A percentile compares a stretch with the other conserved stretches of the same genome.
Evolutionary conservation across 192 early-diverging fungal genomes (phyloP).

Genomic region (Chytriomyces sp.): DNA sequence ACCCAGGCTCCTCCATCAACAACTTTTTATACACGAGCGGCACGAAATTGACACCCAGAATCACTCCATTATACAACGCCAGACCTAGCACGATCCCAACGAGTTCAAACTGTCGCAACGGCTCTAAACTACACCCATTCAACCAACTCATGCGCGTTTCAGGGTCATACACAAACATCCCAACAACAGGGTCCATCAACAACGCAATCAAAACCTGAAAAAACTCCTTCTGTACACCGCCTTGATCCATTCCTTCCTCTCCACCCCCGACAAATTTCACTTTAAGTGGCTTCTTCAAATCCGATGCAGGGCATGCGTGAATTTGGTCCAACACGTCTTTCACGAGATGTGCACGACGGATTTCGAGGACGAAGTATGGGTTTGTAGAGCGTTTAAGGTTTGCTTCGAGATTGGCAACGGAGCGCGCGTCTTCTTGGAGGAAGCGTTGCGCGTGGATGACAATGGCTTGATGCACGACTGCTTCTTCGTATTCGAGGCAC

Average conservation of each 20-base stretch:
- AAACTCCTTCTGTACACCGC: constrained; percentile 96
- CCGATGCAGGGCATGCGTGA: constrained; percentile 51
- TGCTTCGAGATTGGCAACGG: constrained; percentile 55
- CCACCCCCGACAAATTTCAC: constrained; percentile 86
- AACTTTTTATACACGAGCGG: constrained; percentile 76
- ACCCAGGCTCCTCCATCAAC: constrained; percentile 52
- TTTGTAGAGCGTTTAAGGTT: constrained; percentile 64
- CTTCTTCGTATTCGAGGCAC: constrained; percentile 80
- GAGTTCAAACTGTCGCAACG: constrained; percentile 72
- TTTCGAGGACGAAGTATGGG: constrained; percentile 82
- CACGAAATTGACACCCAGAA: constrained; percentile 75
- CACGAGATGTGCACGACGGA: constrained; percentile 72
- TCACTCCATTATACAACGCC: constrained; percentile 88
- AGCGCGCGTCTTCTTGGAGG: constrained; percentile 56
- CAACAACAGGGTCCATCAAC: constrained; percentile 75
- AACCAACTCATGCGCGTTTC: constrained; percentile 82
- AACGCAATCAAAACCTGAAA: constrained; percentile 78
- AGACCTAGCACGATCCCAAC: constrained; percentile 89
- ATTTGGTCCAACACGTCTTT: constrained; percentile 81
- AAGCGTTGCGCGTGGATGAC: constrained; percentile 76
- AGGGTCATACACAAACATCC: constrained; percentile 72
- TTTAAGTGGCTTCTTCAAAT: constrained; percentile 82
- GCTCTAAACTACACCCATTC: constrained; percentile 65
- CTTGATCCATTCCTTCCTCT: constrained; percentile 94
- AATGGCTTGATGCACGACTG: constrained; percentile 79